phyloP scores from a whole-genome alignment of 768 basidiomycete species.

The Leccinum imitatum region DNA sequence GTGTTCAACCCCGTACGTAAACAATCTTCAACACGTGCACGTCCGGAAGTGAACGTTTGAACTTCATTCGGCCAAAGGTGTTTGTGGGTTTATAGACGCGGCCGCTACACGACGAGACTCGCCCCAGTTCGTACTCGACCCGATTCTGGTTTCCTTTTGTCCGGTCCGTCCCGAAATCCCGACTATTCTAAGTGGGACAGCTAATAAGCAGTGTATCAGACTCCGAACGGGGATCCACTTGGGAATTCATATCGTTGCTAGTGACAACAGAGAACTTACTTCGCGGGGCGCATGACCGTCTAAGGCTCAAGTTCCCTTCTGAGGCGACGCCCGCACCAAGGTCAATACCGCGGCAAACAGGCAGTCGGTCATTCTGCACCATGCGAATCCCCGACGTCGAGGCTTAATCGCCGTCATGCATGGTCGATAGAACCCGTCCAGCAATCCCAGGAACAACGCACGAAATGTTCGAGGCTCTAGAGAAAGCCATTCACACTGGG shows the following conservation, averaged over 20 bases:
- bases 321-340: conserved; percentile 7
- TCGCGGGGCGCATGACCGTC: conserved; percentile 9
- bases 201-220: conserved; percentile 6
- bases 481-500: conserved; percentile 2
- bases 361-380: conserved; percentile 5
- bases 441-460: conserved; percentile 12
- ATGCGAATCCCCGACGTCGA: conserved; percentile 28
- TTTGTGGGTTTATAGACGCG: conserved; percentile 11
- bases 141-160: conserved; percentile 8
- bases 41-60: conserved; percentile 20
- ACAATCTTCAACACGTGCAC: conserved; percentile 26
- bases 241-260: conserved; percentile 25
- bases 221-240: conserved; percentile 22
- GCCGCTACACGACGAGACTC: conserved; percentile 20
- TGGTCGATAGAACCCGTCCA: conserved; percentile 4
- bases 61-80: conserved; percentile 14
- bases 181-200: neutral
- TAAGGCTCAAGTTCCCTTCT: conserved; percentile 6
- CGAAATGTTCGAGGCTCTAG: conserved; percentile 9
- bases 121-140: conserved; percentile 13
- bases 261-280: conserved; percentile 25
- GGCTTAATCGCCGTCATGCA: conserved; percentile 22
- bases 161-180: conserved; percentile 15
- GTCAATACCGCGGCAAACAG: conserved; percentile 17
- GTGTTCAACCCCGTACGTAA: conserved; percentile 28